Evolutionary conservation across 345 rosid genomes (phyloP).

Genomic region (Salix exigua): DNA sequence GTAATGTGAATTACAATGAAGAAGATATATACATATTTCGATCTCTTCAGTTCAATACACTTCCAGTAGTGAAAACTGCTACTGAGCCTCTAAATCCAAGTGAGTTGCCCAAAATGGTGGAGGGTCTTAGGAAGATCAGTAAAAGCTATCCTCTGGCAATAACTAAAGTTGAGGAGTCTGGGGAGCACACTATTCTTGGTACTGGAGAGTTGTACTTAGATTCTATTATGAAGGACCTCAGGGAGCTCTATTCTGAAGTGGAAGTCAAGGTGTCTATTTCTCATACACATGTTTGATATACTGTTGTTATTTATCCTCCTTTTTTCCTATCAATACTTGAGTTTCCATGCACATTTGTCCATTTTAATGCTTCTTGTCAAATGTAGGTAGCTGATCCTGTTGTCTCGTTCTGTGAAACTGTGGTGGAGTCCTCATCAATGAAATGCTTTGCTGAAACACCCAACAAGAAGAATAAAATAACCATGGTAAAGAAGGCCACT

Average conservation of each 20-base stretch:
- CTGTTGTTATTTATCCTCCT: not conserved
- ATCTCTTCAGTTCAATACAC: slow-evolving; percentile 89
- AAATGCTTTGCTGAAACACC: slow-evolving; percentile 99
- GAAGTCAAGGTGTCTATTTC: slow-evolving; percentile 78
- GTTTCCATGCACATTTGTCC: not conserved
- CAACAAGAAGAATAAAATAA: slow-evolving; percentile 93
- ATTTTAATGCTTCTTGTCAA: slow-evolving; percentile 16
- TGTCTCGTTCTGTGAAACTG: slow-evolving; percentile 97
- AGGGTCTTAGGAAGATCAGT: slow-evolving; percentile 95
- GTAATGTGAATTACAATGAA: slow-evolving; percentile 50
- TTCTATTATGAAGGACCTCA: slow-evolving; percentile 96
- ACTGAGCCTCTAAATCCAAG: slow-evolving; percentile 98
- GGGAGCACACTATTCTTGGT: slow-evolving; percentile 94
- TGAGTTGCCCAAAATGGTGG: slow-evolving; percentile 99
- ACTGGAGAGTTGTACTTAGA: slow-evolving; percentile 95
- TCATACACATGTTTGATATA: not conserved
- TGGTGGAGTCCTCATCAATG: slow-evolving; percentile 97
- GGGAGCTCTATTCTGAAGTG: slow-evolving; percentile 97
- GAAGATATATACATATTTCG: slow-evolving; percentile 87
- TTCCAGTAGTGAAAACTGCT: slow-evolving; percentile 94
- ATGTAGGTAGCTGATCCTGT: slow-evolving; percentile 95
- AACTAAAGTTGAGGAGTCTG: slow-evolving; percentile 95
- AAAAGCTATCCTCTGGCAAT: slow-evolving; percentile 98
- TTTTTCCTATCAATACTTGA: not conserved
- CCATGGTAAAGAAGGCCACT: slow-evolving; percentile 53